Percentiles rank a stretch among this genome's conserved stretches.
Evolutionary conservation across 2,329 filamentous ascomycete species (phyloP).

Genomic region (Leptoxyphium fumago): DNA sequence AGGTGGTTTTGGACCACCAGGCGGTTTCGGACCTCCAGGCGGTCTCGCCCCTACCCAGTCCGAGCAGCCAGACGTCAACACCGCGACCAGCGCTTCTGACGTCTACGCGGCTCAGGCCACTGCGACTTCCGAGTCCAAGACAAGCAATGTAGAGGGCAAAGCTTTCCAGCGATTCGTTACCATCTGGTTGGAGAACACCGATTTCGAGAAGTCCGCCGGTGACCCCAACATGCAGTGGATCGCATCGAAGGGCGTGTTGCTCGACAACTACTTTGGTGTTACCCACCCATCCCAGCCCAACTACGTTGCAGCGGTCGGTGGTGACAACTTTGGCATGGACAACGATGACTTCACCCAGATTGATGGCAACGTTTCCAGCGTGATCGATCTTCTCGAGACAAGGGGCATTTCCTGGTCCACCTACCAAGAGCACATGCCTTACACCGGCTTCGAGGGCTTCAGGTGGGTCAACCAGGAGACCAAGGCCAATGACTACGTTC

Average conservation of each 20-base stretch:
- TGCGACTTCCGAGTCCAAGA: slow-evolving; percentile 45
- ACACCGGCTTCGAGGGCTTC: slow-evolving; percentile 53
- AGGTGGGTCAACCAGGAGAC: slow-evolving; percentile 50
- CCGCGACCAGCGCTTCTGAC: slow-evolving; percentile 35
- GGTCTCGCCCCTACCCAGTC: slow-evolving; percentile 3
- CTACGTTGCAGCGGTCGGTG: slow-evolving; percentile 53
- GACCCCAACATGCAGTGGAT: slow-evolving; percentile 48
- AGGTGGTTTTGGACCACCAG: slow-evolving; percentile 5
- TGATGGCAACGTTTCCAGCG: slow-evolving; percentile 24
- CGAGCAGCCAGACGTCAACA: slow-evolving; percentile 20
- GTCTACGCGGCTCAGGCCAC: slow-evolving; percentile 45
- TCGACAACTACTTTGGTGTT: slow-evolving; percentile 37
- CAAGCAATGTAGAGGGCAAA: slow-evolving; percentile 51
- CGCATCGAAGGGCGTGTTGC: slow-evolving; percentile 45
- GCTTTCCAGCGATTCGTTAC: slow-evolving; percentile 58
- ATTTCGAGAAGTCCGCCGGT: slow-evolving; percentile 47
- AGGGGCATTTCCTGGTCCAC: slow-evolving; percentile 35
- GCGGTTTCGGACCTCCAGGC: slow-evolving; percentile 9
- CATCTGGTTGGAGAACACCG: slow-evolving; percentile 67
- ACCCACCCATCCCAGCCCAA: slow-evolving; percentile 66
- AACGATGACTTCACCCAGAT: slow-evolving; percentile 48
- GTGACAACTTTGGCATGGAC: slow-evolving; percentile 59
- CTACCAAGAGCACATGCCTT: slow-evolving; percentile 69
- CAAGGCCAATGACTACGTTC: slow-evolving; percentile 60
- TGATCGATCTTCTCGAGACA: slow-evolving; percentile 29